These are phyloP conservation scores for Boletus fagicola DNA, from an alignment of 768 basidiomycete species.

Conservation along the genomic window DNA sequence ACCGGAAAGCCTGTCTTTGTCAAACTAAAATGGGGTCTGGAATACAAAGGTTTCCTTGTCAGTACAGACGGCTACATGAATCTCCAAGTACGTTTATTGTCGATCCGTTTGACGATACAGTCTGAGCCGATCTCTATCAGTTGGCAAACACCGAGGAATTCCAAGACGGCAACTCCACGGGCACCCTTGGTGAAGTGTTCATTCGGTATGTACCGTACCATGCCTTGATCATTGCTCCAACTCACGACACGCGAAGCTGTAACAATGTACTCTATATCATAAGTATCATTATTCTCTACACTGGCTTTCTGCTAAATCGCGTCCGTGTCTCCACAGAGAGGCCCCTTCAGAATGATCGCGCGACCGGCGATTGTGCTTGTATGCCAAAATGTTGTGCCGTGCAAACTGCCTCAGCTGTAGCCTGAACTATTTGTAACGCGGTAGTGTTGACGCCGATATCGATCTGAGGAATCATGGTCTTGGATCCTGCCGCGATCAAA, in stretches of 20 bases:
- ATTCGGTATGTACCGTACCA: constrained; percentile 65
- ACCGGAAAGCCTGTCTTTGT: constrained; percentile 97
- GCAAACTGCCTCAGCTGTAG: constrained; percentile 12
- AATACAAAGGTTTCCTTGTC: constrained; percentile 98
- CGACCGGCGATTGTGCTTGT: background rate
- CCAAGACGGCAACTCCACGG: constrained; percentile 93
- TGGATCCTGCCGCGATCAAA: background rate
- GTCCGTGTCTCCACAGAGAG: constrained; percentile 57
- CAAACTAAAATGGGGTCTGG: constrained; percentile 96
- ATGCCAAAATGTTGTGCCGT: constrained; percentile 3
- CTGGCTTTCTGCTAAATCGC: constrained; percentile 20
- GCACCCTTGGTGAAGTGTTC: constrained; percentile 97
- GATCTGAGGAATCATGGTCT: constrained; percentile 6
- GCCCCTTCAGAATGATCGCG: constrained; percentile 51
- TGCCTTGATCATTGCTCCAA: background rate
- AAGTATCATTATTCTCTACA: constrained; percentile 43
- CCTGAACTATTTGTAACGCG: constrained; percentile 2
- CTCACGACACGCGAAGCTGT: constrained; percentile 50
- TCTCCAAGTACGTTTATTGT: constrained; percentile 66
- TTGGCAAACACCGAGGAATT: constrained; percentile 99
- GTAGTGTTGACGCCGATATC: background rate
- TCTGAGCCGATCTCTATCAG: constrained; percentile 39
- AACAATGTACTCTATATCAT: constrained; percentile 97
- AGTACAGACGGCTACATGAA: constrained; percentile 99
- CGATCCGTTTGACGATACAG: background rate